These are phyloP conservation scores for Colletotrichum acutatum DNA, from an alignment of 2,329 filamentous ascomycete species.

Conservation along the genomic window DNA sequence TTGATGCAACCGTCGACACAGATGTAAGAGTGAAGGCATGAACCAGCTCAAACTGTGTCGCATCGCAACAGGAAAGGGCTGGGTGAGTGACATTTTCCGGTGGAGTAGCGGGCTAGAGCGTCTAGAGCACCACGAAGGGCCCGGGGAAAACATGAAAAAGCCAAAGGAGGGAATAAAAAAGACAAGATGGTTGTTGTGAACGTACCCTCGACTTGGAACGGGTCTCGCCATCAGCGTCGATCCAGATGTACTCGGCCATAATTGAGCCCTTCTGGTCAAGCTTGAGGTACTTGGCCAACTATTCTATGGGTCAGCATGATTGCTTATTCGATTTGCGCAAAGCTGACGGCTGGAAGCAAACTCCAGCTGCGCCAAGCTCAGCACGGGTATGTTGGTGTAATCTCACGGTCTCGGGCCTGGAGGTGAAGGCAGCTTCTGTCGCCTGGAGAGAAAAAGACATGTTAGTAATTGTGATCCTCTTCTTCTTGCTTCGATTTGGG, in stretches of 20 bases:
- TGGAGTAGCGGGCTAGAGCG: background rate
- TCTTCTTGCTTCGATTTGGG: background rate
- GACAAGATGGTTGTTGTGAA: constrained; percentile 42
- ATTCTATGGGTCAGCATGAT: constrained; percentile 40
- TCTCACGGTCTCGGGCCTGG: constrained; percentile 49
- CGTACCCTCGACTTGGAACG: constrained; percentile 97
- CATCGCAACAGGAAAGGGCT: background rate
- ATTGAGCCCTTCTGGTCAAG: constrained; percentile 90
- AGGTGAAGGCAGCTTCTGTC: constrained; percentile 42
- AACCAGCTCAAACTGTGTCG: constrained; percentile 3
- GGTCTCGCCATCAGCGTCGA: constrained; percentile 83
- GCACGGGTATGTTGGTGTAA: background rate
- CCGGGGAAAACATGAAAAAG: background rate
- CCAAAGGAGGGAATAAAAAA: constrained; percentile 36
- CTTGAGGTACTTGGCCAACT: constrained; percentile 92
- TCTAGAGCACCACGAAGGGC: background rate
- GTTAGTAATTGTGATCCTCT: constrained; percentile 28
- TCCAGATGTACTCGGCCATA: constrained; percentile 98
- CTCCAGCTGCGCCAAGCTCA: background rate
- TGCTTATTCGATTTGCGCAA: constrained; percentile 8
- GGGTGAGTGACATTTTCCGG: background rate
- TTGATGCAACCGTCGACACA: constrained; percentile 2
- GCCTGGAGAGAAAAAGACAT: constrained; percentile 37
- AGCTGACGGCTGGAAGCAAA: background rate
- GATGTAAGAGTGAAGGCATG: background rate